Percentiles rank a stretch among this genome's conserved stretches.
Evolutionary conservation across 2,329 filamentous ascomycete genomes (phyloP).

Genomic region (Penicillium sp.): DNA sequence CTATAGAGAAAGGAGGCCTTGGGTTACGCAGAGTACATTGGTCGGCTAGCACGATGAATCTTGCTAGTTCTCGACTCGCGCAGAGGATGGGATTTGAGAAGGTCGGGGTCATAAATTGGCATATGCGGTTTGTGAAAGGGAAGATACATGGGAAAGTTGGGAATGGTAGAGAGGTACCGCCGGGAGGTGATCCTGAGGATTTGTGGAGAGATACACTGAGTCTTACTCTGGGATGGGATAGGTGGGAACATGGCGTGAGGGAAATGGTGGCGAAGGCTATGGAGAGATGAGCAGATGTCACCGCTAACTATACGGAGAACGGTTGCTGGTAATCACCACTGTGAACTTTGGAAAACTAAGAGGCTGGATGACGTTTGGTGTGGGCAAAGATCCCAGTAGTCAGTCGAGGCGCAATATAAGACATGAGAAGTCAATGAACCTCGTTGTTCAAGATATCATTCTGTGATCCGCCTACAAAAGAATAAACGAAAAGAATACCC

Average conservation of each 20-base stretch:
- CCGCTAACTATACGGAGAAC: not conserved
- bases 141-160: conserved; percentile 14
- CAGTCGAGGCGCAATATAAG: too few relatives aligned
- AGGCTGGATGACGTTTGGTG: too few relatives aligned
- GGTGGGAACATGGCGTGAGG: conserved; percentile 9
- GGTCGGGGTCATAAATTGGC: conserved; percentile 15
- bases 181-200: conserved; percentile 15
- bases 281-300: not conserved
- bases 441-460: too few relatives aligned
- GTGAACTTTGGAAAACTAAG: too few relatives aligned
- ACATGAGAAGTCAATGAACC: too few relatives aligned
- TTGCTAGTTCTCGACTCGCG: conserved; percentile 15
- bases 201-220: conserved; percentile 20
- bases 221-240: conserved; percentile 16
- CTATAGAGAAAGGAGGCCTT: conserved; percentile 6
- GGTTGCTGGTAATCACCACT: not conserved
- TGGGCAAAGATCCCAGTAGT: not conserved
- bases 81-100: conserved; percentile 21
- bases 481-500: too few relatives aligned
- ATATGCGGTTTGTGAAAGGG: conserved; percentile 19
- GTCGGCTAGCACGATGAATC: conserved; percentile 16
- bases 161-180: conserved; percentile 13
- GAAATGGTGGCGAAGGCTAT: not conserved
- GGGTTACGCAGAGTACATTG: conserved; percentile 17
- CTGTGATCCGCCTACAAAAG: too few relatives aligned